Evolutionary conservation across 768 basidiomycete genomes (phyloP).

Genomic region (Pulveroboletus sp.): DNA sequence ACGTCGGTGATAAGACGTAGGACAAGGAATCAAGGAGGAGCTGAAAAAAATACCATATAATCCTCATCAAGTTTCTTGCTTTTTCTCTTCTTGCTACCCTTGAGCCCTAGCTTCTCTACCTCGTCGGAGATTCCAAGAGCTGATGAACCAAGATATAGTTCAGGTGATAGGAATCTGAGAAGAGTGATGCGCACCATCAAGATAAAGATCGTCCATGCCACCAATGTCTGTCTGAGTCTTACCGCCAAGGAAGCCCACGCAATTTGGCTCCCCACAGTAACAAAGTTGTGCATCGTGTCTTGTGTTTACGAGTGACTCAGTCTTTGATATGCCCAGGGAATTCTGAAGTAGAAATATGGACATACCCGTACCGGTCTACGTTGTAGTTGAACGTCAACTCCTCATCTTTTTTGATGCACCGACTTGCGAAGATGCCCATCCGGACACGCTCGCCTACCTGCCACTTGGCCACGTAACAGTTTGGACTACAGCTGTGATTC

Average conservation of each 20-base stretch:
- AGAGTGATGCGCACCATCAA: constrained; percentile 59
- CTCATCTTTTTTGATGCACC: constrained; percentile 69
- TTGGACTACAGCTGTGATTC: constrained; percentile 97
- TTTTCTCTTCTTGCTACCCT: constrained; percentile 86
- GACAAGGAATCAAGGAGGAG: background rate
- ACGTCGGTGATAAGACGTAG: background rate
- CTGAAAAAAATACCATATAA: constrained; percentile 58
- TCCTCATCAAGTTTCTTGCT: constrained; percentile 93
- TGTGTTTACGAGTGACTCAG: background rate
- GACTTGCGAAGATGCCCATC: constrained; percentile 97
- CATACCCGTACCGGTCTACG: constrained; percentile 96
- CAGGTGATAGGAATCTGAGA: background rate
- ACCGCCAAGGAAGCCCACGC: constrained; percentile 93
- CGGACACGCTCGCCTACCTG: constrained; percentile 83
- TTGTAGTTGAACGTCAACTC: constrained; percentile 99
- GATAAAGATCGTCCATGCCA: constrained; percentile 90
- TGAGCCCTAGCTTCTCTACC: constrained; percentile 74
- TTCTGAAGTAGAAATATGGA: constrained; percentile 6
- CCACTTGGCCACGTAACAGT: constrained; percentile 99
- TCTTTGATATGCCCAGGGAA: background rate
- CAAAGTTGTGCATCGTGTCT: constrained; percentile 94
- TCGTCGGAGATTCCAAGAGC: constrained; percentile 94
- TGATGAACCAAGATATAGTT: constrained; percentile 24
- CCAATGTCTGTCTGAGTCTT: constrained; percentile 97
- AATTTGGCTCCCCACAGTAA: constrained; percentile 93